Conservation (phyloP, 2,329 filamentous ascomycete species). For the Purpureocillium lavendulum region DNA sequence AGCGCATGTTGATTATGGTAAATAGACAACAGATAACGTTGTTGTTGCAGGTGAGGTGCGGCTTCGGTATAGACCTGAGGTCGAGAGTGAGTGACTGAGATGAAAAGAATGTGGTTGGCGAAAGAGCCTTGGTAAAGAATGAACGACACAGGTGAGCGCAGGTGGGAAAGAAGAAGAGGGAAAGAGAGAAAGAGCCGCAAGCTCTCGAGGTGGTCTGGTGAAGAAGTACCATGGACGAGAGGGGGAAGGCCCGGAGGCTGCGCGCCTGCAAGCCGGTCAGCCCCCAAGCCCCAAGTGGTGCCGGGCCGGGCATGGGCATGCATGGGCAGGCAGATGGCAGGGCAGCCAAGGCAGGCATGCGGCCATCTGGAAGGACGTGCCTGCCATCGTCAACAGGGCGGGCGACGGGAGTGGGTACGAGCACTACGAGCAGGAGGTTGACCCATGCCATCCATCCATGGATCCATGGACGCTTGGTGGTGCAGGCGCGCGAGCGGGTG, state of each 20-base stretch:
- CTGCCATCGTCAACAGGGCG: too few relatives aligned
- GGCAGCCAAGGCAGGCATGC: too few relatives aligned
- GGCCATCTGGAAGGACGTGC: too few relatives aligned
- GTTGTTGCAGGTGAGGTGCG: neutral
- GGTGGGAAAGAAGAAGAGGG: neutral
- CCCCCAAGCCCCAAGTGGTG: too few relatives aligned
- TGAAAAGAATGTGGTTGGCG: neutral
- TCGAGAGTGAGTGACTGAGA: neutral
- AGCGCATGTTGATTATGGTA: conserved; percentile 43
- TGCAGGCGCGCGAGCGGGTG: neutral
- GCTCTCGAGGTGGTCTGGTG: neutral
- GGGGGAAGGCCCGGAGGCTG: too few relatives aligned
- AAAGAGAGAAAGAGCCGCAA: neutral
- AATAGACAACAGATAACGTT: neutral
- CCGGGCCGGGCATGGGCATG: too few relatives aligned
- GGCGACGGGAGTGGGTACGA: too few relatives aligned
- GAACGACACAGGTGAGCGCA: neutral
- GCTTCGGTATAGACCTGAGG: neutral
- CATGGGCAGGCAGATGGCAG: too few relatives aligned
- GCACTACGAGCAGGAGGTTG: too few relatives aligned
- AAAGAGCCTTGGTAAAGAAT: neutral
- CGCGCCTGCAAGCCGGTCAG: too few relatives aligned
- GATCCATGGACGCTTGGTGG: neutral
- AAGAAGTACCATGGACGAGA: conserved; percentile 3
- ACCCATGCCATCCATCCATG: too few relatives aligned